These are phyloP conservation scores for Akanthomyces muscarius DNA, from an alignment of 2,329 filamentous ascomycete genomes.

Conservation along the genomic window DNA sequence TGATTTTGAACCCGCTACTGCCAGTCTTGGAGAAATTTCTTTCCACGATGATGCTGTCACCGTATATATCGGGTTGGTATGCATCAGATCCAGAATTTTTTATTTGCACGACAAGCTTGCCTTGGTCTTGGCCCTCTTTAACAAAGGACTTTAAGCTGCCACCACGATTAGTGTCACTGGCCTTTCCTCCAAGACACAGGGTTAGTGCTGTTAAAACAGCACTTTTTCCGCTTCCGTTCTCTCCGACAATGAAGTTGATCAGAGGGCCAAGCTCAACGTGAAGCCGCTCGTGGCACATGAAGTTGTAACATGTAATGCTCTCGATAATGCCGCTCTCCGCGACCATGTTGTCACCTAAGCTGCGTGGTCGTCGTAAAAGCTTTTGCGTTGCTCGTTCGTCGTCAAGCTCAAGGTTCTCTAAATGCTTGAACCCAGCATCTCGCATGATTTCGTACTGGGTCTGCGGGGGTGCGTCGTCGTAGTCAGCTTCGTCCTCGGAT, in stretches of 20 bases:
- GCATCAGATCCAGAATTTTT: constrained; percentile 87
- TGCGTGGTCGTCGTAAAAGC: constrained; percentile 47
- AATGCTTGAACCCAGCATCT: constrained; percentile 55
- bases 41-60: constrained; percentile 83
- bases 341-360: constrained; percentile 63
- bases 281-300: constrained; percentile 90
- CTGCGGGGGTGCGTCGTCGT: constrained; percentile 38
- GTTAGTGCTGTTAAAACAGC: constrained; percentile 90
- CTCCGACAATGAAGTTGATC: constrained; percentile 97
- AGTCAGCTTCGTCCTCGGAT: constrained; percentile 31
- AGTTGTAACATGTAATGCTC: constrained; percentile 81
- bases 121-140: constrained; percentile 78
- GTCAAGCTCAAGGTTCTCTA: constrained; percentile 53
- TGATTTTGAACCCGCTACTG: constrained; percentile 80
- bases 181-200: constrained; percentile 91
- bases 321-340: constrained; percentile 86
- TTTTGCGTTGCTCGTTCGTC: constrained; percentile 63
- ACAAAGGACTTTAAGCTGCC: constrained; percentile 86
- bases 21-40: constrained; percentile 76
- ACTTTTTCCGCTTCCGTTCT: constrained; percentile 97
- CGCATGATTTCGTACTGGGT: constrained; percentile 61
- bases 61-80: constrained; percentile 78
- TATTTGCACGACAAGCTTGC: constrained; percentile 74
- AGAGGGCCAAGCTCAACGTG: constrained; percentile 83
- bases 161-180: constrained; percentile 86